Evolutionary conservation across 768 basidiomycete species (phyloP).

Genomic region (Suillus lakei): DNA sequence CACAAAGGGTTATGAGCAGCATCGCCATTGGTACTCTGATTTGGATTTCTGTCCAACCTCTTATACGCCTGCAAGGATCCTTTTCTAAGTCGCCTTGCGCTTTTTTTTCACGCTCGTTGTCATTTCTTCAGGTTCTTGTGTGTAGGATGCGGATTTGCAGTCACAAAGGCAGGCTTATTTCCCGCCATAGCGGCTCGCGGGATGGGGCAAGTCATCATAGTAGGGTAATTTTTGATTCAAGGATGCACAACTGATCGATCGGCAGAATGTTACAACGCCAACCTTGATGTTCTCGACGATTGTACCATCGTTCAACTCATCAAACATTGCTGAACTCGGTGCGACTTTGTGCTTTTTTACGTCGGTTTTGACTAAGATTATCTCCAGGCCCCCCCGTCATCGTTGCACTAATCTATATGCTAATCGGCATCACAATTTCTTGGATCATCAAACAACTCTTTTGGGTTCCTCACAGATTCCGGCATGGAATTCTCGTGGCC

Average conservation of each 20-base stretch:
- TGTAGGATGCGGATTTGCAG: conserved; percentile 55
- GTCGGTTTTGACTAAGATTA: neutral
- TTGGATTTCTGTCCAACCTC: conserved; percentile 65
- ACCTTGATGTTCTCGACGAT: conserved; percentile 75
- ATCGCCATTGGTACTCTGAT: conserved; percentile 50
- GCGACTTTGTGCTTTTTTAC: conserved; percentile 13
- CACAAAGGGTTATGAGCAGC: conserved; percentile 18
- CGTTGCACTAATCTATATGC: conserved; percentile 63
- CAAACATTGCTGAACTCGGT: conserved; percentile 63
- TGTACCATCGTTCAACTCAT: conserved; percentile 62
- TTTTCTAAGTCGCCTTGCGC: conserved; percentile 11
- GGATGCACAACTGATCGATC: conserved; percentile 3
- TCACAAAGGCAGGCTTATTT: conserved; percentile 66
- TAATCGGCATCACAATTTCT: conserved; percentile 56
- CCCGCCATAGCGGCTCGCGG: conserved; percentile 61
- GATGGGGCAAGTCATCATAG: conserved; percentile 64
- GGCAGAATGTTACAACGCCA: conserved; percentile 34
- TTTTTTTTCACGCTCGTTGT: conserved; percentile 8
- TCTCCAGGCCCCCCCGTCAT: conserved; percentile 63
- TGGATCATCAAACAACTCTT: conserved; percentile 64
- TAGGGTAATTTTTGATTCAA: conserved; percentile 21
- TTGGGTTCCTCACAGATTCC: conserved; percentile 80
- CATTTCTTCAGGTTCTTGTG: conserved; percentile 51
- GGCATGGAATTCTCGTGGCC: conserved; percentile 70
- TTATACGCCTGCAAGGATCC: conserved; percentile 58